Conservation (phyloP, 495 filamentous ascomycete species). For the Pseudevernia furfuracea region DNA sequence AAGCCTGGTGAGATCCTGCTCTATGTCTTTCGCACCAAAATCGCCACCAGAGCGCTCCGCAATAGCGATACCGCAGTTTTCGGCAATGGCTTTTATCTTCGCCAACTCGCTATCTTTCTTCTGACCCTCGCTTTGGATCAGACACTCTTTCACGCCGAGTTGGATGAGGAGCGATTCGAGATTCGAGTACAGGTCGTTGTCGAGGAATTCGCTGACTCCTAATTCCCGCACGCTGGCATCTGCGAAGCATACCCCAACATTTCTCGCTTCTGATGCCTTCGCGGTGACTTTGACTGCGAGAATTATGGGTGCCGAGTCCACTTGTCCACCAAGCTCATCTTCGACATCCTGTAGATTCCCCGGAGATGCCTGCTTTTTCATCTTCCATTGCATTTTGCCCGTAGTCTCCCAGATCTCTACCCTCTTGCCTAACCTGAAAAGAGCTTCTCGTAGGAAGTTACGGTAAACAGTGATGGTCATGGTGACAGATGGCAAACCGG, state of each 20-base stretch:
- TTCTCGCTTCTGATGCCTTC: constrained; percentile 75
- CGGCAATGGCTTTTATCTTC: constrained; percentile 81
- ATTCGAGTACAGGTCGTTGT: constrained; percentile 98
- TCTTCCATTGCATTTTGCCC: constrained; percentile 80
- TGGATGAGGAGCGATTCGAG: constrained; percentile 96
- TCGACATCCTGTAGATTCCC: constrained; percentile 97
- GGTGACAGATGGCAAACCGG: constrained; percentile 83
- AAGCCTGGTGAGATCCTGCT: constrained; percentile 83
- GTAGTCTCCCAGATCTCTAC: constrained; percentile 80
- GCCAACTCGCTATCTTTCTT: constrained; percentile 81
- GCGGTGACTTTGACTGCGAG: constrained; percentile 87
- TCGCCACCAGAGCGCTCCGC: constrained; percentile 68
- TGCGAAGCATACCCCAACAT: constrained; percentile 93
- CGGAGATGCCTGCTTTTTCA: constrained; percentile 83
- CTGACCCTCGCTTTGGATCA: constrained; percentile 67
- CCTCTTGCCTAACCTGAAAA: constrained; percentile 83
- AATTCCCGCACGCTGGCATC: constrained; percentile 95
- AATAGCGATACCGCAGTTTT: constrained; percentile 83
- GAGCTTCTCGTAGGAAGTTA: constrained; percentile 88
- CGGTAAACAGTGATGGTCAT: constrained; percentile 90
- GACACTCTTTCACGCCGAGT: constrained; percentile 87
- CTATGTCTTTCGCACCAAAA: constrained; percentile 87
- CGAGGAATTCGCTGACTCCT: constrained; percentile 92
- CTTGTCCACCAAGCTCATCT: constrained; percentile 82
- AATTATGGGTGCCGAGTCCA: constrained; percentile 87